A percentile compares a stretch with the other conserved stretches of the same genome.
These are phyloP conservation scores for Aspergillus carlsbadensis DNA, from an alignment of 495 filamentous ascomycete genomes.

Conservation along the genomic window DNA sequence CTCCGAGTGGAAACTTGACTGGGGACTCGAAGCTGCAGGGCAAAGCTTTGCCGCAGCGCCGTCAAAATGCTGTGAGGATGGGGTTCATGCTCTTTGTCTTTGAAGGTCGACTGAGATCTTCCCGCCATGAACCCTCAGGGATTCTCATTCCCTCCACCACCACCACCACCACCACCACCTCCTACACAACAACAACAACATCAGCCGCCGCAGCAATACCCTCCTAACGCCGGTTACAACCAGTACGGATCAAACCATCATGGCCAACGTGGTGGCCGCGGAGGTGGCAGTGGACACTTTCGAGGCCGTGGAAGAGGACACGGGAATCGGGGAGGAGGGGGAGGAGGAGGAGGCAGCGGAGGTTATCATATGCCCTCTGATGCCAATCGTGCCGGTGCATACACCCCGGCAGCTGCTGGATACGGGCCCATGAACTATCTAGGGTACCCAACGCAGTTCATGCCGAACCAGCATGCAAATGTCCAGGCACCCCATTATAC, in stretches of 20 bases:
- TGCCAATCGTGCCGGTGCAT: constrained; percentile 18
- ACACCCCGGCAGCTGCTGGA: constrained; percentile 27
- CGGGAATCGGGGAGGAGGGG: constrained; percentile 40
- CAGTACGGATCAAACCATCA: constrained; percentile 30
- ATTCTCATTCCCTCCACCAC: constrained; percentile 54
- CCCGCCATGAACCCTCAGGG: constrained; percentile 45
- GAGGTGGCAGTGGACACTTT: constrained; percentile 30
- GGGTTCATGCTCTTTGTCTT: constrained; percentile 18
- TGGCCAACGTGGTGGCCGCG: constrained; percentile 35
- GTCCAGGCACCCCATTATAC: constrained; percentile 31
- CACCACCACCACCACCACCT: constrained; percentile 39
- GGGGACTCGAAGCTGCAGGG: constrained; percentile 4
- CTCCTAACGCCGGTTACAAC: constrained; percentile 24
- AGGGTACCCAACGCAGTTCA: constrained; percentile 31
- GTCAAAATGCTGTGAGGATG: constrained; percentile 23
- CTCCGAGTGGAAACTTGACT: constrained; percentile 6
- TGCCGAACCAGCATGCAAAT: constrained; percentile 22
- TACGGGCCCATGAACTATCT: constrained; percentile 34
- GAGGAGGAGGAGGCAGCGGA: constrained; percentile 46
- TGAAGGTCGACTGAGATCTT: constrained; percentile 26
- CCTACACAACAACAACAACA: constrained; percentile 27
- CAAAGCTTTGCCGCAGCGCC: constrained; percentile 10
- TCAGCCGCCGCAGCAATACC: constrained; percentile 16
- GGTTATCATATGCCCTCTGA: constrained; percentile 43
- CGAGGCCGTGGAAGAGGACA: constrained; percentile 44